Percentiles rank a stretch among this genome's conserved stretches.
Evolutionary conservation across 148 eudicot species (phyloP).

Genomic region (Pouteria glomerata): DNA sequence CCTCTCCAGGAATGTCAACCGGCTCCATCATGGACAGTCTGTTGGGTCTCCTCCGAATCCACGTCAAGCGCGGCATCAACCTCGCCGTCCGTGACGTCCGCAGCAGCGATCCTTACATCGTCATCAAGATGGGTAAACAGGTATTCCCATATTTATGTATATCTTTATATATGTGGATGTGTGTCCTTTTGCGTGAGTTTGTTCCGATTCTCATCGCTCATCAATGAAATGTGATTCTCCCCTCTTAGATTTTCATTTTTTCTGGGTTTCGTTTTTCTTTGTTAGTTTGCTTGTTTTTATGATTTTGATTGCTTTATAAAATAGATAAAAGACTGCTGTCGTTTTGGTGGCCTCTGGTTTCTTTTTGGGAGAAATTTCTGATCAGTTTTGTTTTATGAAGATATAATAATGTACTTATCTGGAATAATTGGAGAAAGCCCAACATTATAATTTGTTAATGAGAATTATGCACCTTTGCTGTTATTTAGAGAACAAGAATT

Average conservation of each 20-base stretch:
- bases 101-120: conserved; percentile 76
- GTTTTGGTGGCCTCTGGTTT: no score
- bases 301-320: neutral
- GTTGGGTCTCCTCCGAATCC: conserved; percentile 63
- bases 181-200: neutral
- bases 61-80: conserved; percentile 57
- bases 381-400: no score
- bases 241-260: neutral
- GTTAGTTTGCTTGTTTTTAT: neutral
- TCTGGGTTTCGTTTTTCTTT: neutral
- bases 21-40: conserved; percentile 33
- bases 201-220: no score
- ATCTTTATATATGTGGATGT: neutral
- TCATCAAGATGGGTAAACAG: conserved; percentile 69
- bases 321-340: no score
- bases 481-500: no score
- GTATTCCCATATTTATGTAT: conserved; percentile 12
- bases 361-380: no score
- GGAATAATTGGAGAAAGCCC: no score
- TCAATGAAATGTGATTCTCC: neutral
- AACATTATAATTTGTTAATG: no score
- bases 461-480: neutral
- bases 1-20: neutral
- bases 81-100: conserved; percentile 80
- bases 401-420: no score